phyloP scores from a whole-genome alignment of 352 stramenopile genomes.

The Phytophthora boehmeriae region DNA sequence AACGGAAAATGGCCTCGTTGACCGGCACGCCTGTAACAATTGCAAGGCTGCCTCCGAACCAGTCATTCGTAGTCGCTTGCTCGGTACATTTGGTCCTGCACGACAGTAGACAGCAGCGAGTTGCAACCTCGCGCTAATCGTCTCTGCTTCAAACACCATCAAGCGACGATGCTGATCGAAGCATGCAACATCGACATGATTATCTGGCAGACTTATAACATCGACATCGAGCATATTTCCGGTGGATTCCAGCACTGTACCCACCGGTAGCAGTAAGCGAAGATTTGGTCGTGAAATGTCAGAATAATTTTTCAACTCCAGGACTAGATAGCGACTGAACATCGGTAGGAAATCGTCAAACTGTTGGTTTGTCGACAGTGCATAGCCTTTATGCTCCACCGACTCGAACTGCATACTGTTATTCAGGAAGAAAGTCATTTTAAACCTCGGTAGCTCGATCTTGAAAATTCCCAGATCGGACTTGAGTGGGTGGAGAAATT shows the following conservation, averaged over 20 bases:
- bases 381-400: conserved; percentile 45
- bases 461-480: conserved; percentile 23
- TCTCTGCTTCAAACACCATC: conserved; percentile 37
- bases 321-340: conserved; percentile 46
- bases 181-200: conserved; percentile 23
- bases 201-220: conserved; percentile 7
- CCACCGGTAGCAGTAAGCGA: conserved; percentile 44
- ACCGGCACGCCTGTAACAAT: conserved; percentile 44
- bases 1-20: conserved; percentile 34
- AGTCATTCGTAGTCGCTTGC: conserved; percentile 47
- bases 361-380: conserved; percentile 41
- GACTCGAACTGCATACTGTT: conserved; percentile 28
- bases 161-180: conserved; percentile 45
- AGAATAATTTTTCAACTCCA: conserved; percentile 16
- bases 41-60: conserved; percentile 49
- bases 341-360: conserved; percentile 44
- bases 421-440: conserved; percentile 42
- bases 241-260: conserved; percentile 18
- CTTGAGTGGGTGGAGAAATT: conserved; percentile 41
- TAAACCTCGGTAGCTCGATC: conserved; percentile 52
- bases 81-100: conserved; percentile 34
- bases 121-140: conserved; percentile 43
- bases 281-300: conserved; percentile 23
- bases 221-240: conserved; percentile 30
- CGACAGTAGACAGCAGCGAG: conserved; percentile 44